Conservation (phyloP, 208 protist genomes). For the Trypanosoma avium region DNA sequence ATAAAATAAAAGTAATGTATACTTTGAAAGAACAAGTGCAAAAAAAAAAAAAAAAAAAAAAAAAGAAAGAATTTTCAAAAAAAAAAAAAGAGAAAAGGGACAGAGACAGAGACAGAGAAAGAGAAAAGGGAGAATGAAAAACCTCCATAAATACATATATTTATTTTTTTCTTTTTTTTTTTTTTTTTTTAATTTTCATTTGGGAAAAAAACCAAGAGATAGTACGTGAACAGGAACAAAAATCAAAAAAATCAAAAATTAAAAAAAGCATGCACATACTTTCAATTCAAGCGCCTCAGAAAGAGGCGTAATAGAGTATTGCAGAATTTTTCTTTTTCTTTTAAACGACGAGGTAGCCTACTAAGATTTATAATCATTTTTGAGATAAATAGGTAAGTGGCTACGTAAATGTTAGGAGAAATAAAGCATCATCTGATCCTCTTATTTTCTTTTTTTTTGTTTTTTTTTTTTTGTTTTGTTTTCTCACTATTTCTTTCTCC, state of each 20-base stretch:
- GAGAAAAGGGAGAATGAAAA: neutral
- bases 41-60: conserved; percentile 4
- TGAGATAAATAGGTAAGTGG: too few relatives aligned
- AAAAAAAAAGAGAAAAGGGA: neutral
- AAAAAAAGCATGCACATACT: too few relatives aligned
- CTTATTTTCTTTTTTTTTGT: neutral
- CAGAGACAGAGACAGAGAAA: neutral
- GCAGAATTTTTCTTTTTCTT: neutral
- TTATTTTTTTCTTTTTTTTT: neutral
- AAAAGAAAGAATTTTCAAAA: neutral
- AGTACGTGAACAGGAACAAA: neutral
- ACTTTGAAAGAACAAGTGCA: neutral
- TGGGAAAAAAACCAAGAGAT: too few relatives aligned
- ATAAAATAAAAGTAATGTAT: neutral
- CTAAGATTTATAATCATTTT: too few relatives aligned
- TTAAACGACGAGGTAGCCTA: too few relatives aligned
- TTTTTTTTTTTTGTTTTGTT: too few relatives aligned
- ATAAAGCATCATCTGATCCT: conserved; percentile 1
- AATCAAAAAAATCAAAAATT: too few relatives aligned
- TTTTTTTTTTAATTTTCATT: neutral
- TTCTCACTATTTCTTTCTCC: too few relatives aligned
- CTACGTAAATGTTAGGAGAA: too few relatives aligned
- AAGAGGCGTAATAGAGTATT: neutral
- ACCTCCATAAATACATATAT: neutral
- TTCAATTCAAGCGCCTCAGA: too few relatives aligned